phyloP scores from a whole-genome alignment of 352 stramenopile genomes.

The Thraustochytrium sp. region DNA sequence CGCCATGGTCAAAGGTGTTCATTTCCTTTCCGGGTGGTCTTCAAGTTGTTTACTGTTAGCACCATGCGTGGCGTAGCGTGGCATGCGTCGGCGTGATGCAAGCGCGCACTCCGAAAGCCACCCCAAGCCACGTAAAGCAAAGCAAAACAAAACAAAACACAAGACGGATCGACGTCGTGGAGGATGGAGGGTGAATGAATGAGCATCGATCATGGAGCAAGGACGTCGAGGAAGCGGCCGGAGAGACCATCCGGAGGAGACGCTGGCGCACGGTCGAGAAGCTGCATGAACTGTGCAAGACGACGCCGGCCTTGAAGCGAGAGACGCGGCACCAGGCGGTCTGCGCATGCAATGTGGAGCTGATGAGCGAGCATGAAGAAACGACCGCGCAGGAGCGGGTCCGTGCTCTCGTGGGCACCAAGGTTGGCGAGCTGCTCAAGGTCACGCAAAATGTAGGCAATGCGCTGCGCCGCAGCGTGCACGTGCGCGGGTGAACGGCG shows the following conservation, averaged over 20 bases:
- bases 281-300: not conserved
- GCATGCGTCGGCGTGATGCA: no score
- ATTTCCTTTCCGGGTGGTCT: no score
- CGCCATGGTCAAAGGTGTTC: no score
- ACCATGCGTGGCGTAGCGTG: no score
- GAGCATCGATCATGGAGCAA: no score
- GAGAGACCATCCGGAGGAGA: not conserved
- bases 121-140: no score
- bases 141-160: no score
- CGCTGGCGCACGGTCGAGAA: not conserved
- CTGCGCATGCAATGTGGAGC: not conserved
- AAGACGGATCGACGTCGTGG: no score
- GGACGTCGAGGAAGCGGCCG: not conserved
- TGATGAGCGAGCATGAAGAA: not conserved
- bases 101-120: no score
- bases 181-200: no score
- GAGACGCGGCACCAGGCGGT: not conserved
- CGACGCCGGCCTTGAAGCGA: not conserved
- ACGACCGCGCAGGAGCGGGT: not conserved
- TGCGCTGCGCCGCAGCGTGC: not conserved
- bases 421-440: conserved; percentile 17
- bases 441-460: conserved; percentile 11
- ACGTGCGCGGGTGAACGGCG: not conserved
- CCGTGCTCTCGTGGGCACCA: not conserved
- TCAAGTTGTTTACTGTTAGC: no score